These are phyloP conservation scores for Eleusine indica DNA, from an alignment of 176 grass and related monocot genomes.

Conservation along the genomic window DNA sequence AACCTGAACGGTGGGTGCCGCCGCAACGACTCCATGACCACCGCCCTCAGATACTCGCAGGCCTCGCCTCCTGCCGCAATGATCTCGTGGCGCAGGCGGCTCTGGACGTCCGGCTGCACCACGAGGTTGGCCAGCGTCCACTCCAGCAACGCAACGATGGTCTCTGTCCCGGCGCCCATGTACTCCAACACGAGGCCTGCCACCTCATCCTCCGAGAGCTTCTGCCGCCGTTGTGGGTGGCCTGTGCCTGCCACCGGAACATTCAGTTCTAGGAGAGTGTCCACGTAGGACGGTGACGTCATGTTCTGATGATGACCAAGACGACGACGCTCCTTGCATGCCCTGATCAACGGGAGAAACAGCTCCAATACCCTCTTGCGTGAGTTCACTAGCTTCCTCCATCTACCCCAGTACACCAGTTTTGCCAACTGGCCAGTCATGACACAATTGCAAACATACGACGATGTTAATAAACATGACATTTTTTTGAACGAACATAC, in stretches of 20 bases:
- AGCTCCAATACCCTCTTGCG: conserved; percentile 1
- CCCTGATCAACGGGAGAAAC: conserved; percentile 30
- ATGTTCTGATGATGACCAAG: too few species aligned
- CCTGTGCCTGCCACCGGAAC: not conserved
- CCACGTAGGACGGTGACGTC: conserved; percentile 6
- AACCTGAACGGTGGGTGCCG: not conserved
- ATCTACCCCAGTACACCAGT: not conserved
- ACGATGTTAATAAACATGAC: too few species aligned
- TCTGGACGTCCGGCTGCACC: not conserved
- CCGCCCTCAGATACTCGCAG: conserved; percentile 35
- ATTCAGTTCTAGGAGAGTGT: conserved; percentile 21
- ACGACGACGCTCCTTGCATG: not conserved
- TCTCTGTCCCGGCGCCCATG: conserved; percentile 13
- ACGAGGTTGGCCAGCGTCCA: conserved; percentile 21
- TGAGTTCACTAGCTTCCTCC: not conserved
- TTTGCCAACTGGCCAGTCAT: not conserved
- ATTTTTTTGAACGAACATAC: too few species aligned
- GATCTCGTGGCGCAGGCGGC: conserved; percentile 2
- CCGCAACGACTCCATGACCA: conserved; percentile 30
- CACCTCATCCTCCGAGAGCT: conserved; percentile 14
- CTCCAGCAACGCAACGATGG: conserved; percentile 11
- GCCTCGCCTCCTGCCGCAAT: not conserved
- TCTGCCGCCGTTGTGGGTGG: not conserved
- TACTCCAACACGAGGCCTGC: conserved; percentile 24
- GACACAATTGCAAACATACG: too few species aligned